These are phyloP conservation scores for Pseudonectria foliicola DNA, from an alignment of 2,329 filamentous ascomycete genomes.

Conservation along the genomic window DNA sequence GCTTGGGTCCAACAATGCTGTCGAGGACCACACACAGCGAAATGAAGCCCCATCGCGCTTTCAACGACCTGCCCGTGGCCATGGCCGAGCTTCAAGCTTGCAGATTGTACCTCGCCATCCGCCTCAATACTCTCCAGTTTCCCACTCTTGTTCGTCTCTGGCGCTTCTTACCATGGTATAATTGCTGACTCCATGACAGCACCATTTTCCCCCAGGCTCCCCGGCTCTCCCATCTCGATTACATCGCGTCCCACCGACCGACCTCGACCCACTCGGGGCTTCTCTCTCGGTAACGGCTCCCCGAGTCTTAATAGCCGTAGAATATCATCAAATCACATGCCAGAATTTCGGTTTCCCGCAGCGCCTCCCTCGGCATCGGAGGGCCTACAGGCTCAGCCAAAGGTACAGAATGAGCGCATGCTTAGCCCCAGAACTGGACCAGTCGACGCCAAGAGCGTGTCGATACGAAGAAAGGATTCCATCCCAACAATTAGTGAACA, in stretches of 20 bases:
- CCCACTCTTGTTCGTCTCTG: slow-evolving; percentile 33
- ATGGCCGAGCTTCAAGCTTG: slow-evolving; percentile 73
- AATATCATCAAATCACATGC: slow-evolving; percentile 36
- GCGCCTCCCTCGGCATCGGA: slow-evolving; percentile 35
- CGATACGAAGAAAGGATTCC: slow-evolving; percentile 35
- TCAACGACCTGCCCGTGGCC: slow-evolving; percentile 52
- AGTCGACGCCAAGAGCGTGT: slow-evolving; percentile 29
- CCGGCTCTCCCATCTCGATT: slow-evolving; percentile 46
- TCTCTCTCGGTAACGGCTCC: slow-evolving; percentile 37
- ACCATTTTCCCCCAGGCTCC: slow-evolving; percentile 36
- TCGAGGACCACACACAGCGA: slow-evolving; percentile 39
- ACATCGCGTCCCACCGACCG: slow-evolving; percentile 48
- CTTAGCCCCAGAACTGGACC: slow-evolving; percentile 31
- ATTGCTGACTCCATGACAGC: slow-evolving; percentile 22
- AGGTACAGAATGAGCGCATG: slow-evolving; percentile 30
- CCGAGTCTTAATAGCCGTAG: slow-evolving; percentile 35
- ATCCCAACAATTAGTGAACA: slow-evolving; percentile 50
- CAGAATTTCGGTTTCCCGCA: slow-evolving; percentile 52
- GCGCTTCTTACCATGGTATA: background rate
- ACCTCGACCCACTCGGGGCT: slow-evolving; percentile 27
- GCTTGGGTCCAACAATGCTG: slow-evolving; percentile 51
- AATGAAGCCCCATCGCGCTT: slow-evolving; percentile 36
- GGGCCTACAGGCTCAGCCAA: slow-evolving; percentile 19
- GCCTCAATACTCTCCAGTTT: slow-evolving; percentile 37
- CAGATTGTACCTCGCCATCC: slow-evolving; percentile 49